Evolutionary conservation across 2,329 filamentous ascomycete genomes (phyloP), one percentile per base, ranked within the genome.

Genomic region (Domatiomyces globalis): DNA sequence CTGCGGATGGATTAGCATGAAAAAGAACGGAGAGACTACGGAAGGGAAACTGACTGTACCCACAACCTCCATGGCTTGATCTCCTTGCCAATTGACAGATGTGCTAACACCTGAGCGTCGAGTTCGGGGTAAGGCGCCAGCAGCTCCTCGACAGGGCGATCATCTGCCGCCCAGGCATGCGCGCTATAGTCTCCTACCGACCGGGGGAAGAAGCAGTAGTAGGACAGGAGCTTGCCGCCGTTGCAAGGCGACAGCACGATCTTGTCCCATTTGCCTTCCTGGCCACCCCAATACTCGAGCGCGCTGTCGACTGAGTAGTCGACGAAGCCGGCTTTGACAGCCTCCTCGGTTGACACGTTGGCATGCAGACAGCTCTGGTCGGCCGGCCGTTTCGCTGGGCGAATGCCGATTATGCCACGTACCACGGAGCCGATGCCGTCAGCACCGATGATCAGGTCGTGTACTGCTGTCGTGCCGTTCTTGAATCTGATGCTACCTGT

Each of bases 221-320:
- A 85, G 0, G 79, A 83, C 2, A 84, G 70, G 2, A 84, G 67
- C 54, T 76, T 76, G 49, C 81, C 80, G 19, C 75, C 76, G 60
- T 83, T 81, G 67, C 82, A 85, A 4, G 81, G 80, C 0, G 80
- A 83, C 1, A 85, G 69, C 4, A 85, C 81, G 52, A 85, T 84
- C 71, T 85, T 85, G 65, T 84, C 77, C 71, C 71, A 78, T 60
- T 77, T 79, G 12, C 45, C 45, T 51, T 80, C 76, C 49, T 79
- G 75, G 1, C 82, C 82, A 22, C 82, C 82, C 81, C 81, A 85
- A 69, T 83, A 85, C 63, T 85, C 79, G 0, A 85, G 69, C 0
- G 80, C 81, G 22, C 64, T 69, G 66, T 84, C 64, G 33, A 72
- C 61, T 0, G 78, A 79, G 65, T 82, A 84, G 62, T 84, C 78